phyloP scores from a whole-genome alignment of 2,329 filamentous ascomycete genomes.

The Cyanodermella asteris region DNA sequence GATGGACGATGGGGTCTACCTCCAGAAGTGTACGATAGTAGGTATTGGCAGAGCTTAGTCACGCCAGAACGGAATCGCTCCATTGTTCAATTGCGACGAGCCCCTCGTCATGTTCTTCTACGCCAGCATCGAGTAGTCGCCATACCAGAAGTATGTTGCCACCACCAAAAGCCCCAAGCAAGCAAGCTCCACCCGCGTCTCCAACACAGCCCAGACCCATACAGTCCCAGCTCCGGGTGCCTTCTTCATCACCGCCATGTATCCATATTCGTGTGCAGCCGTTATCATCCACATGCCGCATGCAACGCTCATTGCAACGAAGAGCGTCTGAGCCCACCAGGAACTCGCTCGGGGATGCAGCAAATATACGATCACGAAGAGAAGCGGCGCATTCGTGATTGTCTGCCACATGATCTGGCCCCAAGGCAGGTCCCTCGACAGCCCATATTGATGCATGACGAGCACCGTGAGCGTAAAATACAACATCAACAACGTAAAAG shows the following conservation, averaged over 20 bases:
- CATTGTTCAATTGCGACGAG: too few species aligned
- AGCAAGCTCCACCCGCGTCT: constrained; percentile 52
- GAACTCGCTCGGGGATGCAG: constrained; percentile 6
- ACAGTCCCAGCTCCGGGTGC: constrained; percentile 73
- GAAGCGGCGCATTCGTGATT: constrained; percentile 4
- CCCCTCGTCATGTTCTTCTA: too few species aligned
- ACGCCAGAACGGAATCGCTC: too few species aligned
- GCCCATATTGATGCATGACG: constrained; percentile 7
- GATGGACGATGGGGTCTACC: too few species aligned
- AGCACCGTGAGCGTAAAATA: constrained; percentile 8
- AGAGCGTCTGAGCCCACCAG: constrained; percentile 24
- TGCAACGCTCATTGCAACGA: constrained; percentile 36
- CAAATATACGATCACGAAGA: constrained; percentile 4
- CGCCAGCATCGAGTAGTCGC: constrained; percentile 30
- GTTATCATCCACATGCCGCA: constrained; percentile 62
- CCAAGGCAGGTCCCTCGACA: constrained; percentile 2
- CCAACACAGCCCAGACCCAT: constrained; percentile 85
- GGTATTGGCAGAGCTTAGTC: too few species aligned
- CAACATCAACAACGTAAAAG: constrained; percentile 6
- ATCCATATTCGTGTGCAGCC: constrained; percentile 58
- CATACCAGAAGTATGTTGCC: constrained; percentile 30
- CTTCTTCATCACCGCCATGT: constrained; percentile 77
- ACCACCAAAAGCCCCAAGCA: constrained; percentile 31
- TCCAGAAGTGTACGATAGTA: too few species aligned
- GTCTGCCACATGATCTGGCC: constrained; percentile 4